Evolutionary conservation across 2,329 filamentous ascomycete species (phyloP).

Genomic region (Rhexocercosporidium sp.): DNA sequence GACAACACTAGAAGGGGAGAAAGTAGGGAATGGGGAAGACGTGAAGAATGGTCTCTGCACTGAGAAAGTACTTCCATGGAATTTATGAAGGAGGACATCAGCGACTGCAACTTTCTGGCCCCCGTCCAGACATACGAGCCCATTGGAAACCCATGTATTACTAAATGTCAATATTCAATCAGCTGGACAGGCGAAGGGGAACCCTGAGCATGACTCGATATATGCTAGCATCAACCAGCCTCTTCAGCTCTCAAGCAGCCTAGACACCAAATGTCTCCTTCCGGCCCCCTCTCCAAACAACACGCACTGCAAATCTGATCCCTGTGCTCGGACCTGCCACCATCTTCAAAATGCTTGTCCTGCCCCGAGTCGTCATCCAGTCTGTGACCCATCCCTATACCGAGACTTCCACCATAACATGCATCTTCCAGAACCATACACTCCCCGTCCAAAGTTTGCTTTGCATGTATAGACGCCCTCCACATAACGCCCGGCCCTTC

Average conservation of each 20-base stretch:
- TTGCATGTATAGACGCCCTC: not conserved
- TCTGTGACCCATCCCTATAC: not conserved
- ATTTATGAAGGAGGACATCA: not conserved
- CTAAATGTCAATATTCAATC: not conserved
- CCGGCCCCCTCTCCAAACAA: slow-evolving; percentile 67
- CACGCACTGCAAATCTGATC: slow-evolving; percentile 68
- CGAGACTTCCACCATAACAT: slow-evolving; percentile 1
- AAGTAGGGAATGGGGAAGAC: too few species aligned
- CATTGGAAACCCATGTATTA: not conserved
- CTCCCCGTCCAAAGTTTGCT: not conserved
- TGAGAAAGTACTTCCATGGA: not conserved
- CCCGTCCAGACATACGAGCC: not conserved
- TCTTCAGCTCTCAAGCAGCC: slow-evolving; percentile 55
- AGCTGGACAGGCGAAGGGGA: not conserved
- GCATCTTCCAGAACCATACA: slow-evolving; percentile 16
- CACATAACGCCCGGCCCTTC: slow-evolving; percentile 31
- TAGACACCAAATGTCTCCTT: slow-evolving; percentile 70
- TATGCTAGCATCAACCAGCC: slow-evolving; percentile 4
- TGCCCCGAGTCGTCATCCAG: not conserved
- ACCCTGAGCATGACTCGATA: not conserved
- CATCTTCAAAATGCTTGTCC: not conserved
- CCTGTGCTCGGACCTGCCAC: slow-evolving; percentile 28
- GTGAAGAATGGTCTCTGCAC: too few species aligned
- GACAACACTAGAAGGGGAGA: too few species aligned
- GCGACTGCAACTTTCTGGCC: not conserved